Percentiles rank a stretch among this genome's conserved stretches.
phyloP scores from a whole-genome alignment of 345 rosid species.

The Murraya paniculata region DNA sequence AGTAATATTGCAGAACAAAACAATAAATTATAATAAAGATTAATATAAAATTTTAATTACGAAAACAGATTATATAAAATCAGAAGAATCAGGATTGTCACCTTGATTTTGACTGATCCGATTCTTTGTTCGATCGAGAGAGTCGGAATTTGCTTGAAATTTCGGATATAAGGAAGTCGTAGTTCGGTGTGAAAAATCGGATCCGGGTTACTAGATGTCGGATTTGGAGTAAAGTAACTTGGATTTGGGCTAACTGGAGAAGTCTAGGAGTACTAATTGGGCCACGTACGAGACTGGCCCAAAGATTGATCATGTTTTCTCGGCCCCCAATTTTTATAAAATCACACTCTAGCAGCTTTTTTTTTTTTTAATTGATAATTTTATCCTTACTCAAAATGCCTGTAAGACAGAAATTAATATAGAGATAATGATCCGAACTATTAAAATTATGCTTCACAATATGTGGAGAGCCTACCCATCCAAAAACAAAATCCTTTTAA shows the following conservation, averaged over 20 bases:
- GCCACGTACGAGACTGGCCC: background rate
- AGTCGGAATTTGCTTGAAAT: accelerated
- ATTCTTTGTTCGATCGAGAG: background rate
- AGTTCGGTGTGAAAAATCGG: background rate
- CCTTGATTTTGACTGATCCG: background rate
- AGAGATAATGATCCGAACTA: too few species aligned
- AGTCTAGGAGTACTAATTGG: background rate
- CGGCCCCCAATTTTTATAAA: too few species aligned
- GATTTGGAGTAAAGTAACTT: background rate
- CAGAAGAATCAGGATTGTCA: background rate
- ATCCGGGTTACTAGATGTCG: background rate
- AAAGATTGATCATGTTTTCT: background rate
- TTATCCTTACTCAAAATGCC: too few species aligned
- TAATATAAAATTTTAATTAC: background rate
- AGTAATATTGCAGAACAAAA: background rate
- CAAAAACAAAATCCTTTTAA: too few species aligned
- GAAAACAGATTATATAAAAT: background rate
- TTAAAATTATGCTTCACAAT: too few species aligned
- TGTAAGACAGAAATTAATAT: too few species aligned
- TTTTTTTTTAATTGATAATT: too few species aligned
- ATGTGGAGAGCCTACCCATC: too few species aligned
- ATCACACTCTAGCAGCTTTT: too few species aligned
- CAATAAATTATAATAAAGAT: background rate
- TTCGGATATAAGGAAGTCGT: background rate
- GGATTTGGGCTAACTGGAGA: background rate